A percentile compares a stretch with the other conserved stretches of the same genome.
Conservation (phyloP, 352 stramenopile genomes). For the Globisporangium camurandrum region DNA sequence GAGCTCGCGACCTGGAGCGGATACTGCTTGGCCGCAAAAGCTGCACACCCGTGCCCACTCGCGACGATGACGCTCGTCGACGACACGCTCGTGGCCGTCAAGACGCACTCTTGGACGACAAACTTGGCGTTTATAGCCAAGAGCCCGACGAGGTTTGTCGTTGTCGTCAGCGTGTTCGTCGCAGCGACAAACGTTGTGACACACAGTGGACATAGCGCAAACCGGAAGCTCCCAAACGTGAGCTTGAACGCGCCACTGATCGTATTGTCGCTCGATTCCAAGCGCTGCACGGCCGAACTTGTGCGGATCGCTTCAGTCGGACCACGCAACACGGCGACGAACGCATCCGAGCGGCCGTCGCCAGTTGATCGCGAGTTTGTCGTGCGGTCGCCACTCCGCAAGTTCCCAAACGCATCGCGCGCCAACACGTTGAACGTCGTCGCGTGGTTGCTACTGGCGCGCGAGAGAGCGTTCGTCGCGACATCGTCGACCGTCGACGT, state of each 20-base stretch:
- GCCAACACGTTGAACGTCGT: conserved; percentile 86
- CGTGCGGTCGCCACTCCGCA: conserved; percentile 68
- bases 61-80: conserved; percentile 42
- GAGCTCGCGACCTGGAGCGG: conserved; percentile 28
- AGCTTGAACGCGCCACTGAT: conserved; percentile 57
- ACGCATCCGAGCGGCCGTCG: conserved; percentile 87
- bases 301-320: conserved; percentile 64
- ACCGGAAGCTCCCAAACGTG: conserved; percentile 56
- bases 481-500: conserved; percentile 84
- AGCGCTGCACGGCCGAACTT: conserved; percentile 85
- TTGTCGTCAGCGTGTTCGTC: conserved; percentile 46
- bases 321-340: conserved; percentile 82
- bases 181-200: conserved; percentile 39
- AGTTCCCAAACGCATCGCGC: conserved; percentile 92
- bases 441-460: conserved; percentile 73
- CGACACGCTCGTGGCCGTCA: conserved; percentile 40
- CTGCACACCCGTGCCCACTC: conserved; percentile 44
- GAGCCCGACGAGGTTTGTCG: conserved; percentile 52
- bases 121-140: conserved; percentile 50
- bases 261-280: conserved; percentile 22
- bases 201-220: conserved; percentile 44
- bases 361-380: conserved; percentile 61
- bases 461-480: conserved; percentile 52
- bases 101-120: conserved; percentile 60
- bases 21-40: conserved; percentile 34